Conservation (phyloP, 2,329 filamentous ascomycete species). For the Penicillium sclerotiorum region DNA sequence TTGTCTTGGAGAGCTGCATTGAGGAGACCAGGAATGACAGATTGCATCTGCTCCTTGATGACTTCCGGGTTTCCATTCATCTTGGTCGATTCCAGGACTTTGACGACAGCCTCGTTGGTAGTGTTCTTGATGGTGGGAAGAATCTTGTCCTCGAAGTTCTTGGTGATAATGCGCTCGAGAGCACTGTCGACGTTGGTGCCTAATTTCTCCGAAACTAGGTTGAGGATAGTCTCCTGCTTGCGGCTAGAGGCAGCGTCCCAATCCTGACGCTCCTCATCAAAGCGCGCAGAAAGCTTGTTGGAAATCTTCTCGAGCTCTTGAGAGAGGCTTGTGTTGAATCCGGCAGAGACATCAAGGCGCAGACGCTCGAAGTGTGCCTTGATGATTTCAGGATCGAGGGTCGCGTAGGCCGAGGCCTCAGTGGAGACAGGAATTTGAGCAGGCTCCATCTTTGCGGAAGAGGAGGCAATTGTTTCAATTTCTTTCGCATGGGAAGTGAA, state of each 20-base stretch:
- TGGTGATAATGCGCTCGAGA: constrained; percentile 73
- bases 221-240: constrained; percentile 71
- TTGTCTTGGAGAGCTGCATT: no score
- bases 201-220: constrained; percentile 68
- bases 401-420: constrained; percentile 57
- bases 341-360: constrained; percentile 49
- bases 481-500: constrained; percentile 12
- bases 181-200: constrained; percentile 75
- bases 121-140: constrained; percentile 73
- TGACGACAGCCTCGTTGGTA: constrained; percentile 40
- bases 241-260: constrained; percentile 64
- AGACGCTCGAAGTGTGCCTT: constrained; percentile 63
- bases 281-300: constrained; percentile 62
- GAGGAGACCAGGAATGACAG: constrained; percentile 68
- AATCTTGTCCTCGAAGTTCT: constrained; percentile 73
- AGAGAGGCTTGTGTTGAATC: constrained; percentile 52
- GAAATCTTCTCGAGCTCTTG: constrained; percentile 57
- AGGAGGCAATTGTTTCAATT: constrained; percentile 16
- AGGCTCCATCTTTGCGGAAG: constrained; percentile 15
- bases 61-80: constrained; percentile 66
- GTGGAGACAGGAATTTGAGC: constrained; percentile 4
- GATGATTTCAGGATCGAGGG: no score
- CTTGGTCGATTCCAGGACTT: constrained; percentile 64
- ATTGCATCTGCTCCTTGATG: constrained; percentile 73
- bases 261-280: constrained; percentile 70